These are phyloP conservation scores for Phalaenopsis aphrodite DNA, from an alignment of 106 monocot species.

Conservation along the genomic window DNA sequence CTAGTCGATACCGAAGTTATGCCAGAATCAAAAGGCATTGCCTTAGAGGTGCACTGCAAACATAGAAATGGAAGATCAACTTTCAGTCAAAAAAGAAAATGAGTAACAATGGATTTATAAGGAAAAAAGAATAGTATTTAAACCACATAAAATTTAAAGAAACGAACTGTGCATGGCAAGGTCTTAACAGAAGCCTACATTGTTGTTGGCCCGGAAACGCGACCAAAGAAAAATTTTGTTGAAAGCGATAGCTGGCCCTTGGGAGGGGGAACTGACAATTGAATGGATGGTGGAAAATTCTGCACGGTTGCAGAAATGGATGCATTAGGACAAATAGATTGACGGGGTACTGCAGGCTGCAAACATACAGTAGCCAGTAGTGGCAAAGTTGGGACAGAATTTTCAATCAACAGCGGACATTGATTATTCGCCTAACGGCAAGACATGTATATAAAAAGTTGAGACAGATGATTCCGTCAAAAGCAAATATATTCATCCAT, in stretches of 20 bases:
- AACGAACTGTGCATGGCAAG: conserved; percentile 20
- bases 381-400: conserved; percentile 12
- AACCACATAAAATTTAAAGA: not conserved
- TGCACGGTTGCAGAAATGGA: conserved; percentile 30
- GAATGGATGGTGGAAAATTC: conserved; percentile 18
- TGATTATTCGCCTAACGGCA: conserved; percentile 38
- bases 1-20: conserved; percentile 10
- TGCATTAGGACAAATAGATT: conserved; percentile 25
- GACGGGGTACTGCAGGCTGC: conserved; percentile 63
- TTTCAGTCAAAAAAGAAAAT: not conserved
- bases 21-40: conserved; percentile 8
- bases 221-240: conserved; percentile 33
- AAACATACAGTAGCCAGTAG: conserved; percentile 24
- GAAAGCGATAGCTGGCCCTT: conserved; percentile 29
- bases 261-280: conserved; percentile 27
- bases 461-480: not conserved
- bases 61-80: conserved; percentile 14
- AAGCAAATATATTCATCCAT: not conserved
- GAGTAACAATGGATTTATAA: not conserved
- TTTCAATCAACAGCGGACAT: conserved; percentile 22
- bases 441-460: not conserved
- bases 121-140: not conserved
- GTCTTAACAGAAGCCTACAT: conserved; percentile 16
- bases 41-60: conserved; percentile 25
- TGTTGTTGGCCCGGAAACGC: conserved; percentile 13